These are phyloP conservation scores for Penicillium nucicola DNA, from an alignment of 495 filamentous ascomycete species.

Conservation along the genomic window DNA sequence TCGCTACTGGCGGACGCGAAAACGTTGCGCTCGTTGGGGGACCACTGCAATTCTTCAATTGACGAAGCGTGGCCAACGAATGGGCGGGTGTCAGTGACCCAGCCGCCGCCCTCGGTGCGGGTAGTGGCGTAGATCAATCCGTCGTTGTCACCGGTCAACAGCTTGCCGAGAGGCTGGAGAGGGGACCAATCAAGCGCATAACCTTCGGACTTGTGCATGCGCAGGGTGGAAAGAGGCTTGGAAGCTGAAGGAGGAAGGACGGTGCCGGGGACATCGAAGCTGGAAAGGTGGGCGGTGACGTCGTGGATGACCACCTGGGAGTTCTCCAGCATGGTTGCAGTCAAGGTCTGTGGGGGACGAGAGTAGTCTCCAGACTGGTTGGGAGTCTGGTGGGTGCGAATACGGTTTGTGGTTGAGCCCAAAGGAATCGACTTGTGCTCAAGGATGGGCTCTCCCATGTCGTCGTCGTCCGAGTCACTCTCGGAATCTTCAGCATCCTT, in stretches of 20 bases:
- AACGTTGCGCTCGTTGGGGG: slow-evolving; percentile 82
- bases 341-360: slow-evolving; percentile 71
- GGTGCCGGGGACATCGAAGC: slow-evolving; percentile 85
- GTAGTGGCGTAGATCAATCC: slow-evolving; percentile 86
- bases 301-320: slow-evolving; percentile 89
- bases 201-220: slow-evolving; percentile 88
- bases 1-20: slow-evolving; percentile 92
- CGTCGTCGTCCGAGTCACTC: slow-evolving; percentile 72
- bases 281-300: slow-evolving; percentile 77
- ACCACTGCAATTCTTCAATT: slow-evolving; percentile 96
- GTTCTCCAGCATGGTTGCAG: slow-evolving; percentile 88
- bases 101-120: slow-evolving; percentile 79
- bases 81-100: slow-evolving; percentile 75
- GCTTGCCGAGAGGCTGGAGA: slow-evolving; percentile 69
- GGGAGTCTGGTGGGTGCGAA: slow-evolving; percentile 75
- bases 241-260: slow-evolving; percentile 74
- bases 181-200: slow-evolving; percentile 96
- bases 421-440: slow-evolving; percentile 87
- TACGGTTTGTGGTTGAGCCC: slow-evolving; percentile 84
- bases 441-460: slow-evolving; percentile 85
- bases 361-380: slow-evolving; percentile 59
- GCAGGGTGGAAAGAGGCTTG: slow-evolving; percentile 80
- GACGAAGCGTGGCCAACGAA: slow-evolving; percentile 80
- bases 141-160: slow-evolving; percentile 87
- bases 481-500: slow-evolving; percentile 66